These are phyloP conservation scores for Aspergillus brunneoviolaceus DNA, from an alignment of 2,329 filamentous ascomycete species.

Conservation along the genomic window DNA sequence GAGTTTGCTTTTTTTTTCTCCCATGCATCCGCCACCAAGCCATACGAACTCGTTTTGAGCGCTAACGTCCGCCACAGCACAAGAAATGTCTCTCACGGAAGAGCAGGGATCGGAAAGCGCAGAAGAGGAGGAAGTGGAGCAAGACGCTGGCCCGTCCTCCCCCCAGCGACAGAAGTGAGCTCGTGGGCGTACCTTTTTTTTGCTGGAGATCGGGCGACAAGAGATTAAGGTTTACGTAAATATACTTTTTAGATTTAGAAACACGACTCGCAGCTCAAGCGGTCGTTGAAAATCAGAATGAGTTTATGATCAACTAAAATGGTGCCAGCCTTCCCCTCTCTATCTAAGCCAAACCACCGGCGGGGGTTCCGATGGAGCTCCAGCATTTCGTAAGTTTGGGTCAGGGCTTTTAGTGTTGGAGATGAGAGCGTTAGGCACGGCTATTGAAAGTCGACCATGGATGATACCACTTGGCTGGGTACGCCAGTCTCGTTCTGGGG, in stretches of 20 bases:
- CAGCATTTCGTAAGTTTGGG: no score
- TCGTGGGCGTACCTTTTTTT: no score
- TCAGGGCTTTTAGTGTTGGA: no score
- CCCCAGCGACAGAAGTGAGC: slow-evolving; percentile 6
- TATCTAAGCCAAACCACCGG: no score
- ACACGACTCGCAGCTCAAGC: not conserved
- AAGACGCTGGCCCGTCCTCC: slow-evolving; percentile 14
- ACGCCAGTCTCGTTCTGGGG: no score
- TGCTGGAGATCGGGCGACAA: no score
- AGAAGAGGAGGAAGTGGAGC: slow-evolving; percentile 34
- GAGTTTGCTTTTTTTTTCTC: not conserved
- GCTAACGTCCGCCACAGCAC: slow-evolving; percentile 47
- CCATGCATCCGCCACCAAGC: not conserved
- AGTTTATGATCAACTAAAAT: not conserved
- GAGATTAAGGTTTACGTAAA: no score
- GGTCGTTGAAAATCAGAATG: not conserved
- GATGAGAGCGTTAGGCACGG: not conserved
- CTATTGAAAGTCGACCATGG: not conserved
- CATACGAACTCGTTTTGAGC: not conserved
- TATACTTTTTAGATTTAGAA: no score
- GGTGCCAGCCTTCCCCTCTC: not conserved
- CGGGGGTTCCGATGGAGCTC: no score
- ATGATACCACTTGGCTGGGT: not conserved
- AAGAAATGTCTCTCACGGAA: slow-evolving; percentile 56
- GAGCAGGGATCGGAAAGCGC: slow-evolving; percentile 43